phyloP scores from a whole-genome alignment of 352 stramenopile species.

The Plasmopara viticola region DNA sequence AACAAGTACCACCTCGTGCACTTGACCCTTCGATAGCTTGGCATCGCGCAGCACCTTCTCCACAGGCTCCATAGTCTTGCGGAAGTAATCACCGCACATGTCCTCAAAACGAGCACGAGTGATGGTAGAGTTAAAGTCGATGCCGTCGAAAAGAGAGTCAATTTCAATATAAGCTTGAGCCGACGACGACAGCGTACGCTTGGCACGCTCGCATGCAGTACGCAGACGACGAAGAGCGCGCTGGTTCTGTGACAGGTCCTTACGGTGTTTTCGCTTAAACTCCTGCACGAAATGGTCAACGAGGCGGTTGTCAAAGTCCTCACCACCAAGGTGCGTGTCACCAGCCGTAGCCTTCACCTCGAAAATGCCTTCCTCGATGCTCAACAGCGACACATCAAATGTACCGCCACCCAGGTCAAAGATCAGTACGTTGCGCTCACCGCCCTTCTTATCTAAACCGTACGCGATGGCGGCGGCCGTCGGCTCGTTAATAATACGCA shows the following conservation, averaged over 20 bases:
- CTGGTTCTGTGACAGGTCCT: slow-evolving; percentile 93
- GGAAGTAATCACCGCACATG: slow-evolving; percentile 97
- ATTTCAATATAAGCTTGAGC: slow-evolving; percentile 96
- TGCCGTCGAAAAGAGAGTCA: slow-evolving; percentile 93
- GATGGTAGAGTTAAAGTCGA: slow-evolving; percentile 95
- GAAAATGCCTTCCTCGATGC: slow-evolving; percentile 98
- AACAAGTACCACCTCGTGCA: slow-evolving; percentile 98
- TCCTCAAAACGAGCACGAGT: slow-evolving; percentile 98
- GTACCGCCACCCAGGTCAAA: slow-evolving; percentile 97
- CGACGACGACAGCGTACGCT: slow-evolving; percentile 95
- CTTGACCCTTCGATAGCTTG: slow-evolving; percentile 92
- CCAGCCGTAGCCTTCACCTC: slow-evolving; percentile 98
- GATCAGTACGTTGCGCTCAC: slow-evolving; percentile 95
- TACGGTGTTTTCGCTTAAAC: slow-evolving; percentile 96
- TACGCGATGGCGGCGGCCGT: slow-evolving; percentile 94
- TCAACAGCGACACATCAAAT: slow-evolving; percentile 98
- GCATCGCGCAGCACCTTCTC: slow-evolving; percentile 95
- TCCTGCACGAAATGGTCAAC: slow-evolving; percentile 99
- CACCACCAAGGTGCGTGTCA: slow-evolving; percentile 98
- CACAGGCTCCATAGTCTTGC: slow-evolving; percentile 96
- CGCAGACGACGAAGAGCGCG: slow-evolving; percentile 94
- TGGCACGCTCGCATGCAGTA: slow-evolving; percentile 96
- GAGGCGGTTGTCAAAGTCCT: slow-evolving; percentile 99
- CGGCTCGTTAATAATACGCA: slow-evolving; percentile 99
- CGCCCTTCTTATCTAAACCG: slow-evolving; percentile 90